A percentile compares a stretch with the other conserved stretches of the same genome.
Evolutionary conservation across 495 filamentous ascomycete genomes (phyloP).

Genomic region (Alectoria sarmentosa): DNA sequence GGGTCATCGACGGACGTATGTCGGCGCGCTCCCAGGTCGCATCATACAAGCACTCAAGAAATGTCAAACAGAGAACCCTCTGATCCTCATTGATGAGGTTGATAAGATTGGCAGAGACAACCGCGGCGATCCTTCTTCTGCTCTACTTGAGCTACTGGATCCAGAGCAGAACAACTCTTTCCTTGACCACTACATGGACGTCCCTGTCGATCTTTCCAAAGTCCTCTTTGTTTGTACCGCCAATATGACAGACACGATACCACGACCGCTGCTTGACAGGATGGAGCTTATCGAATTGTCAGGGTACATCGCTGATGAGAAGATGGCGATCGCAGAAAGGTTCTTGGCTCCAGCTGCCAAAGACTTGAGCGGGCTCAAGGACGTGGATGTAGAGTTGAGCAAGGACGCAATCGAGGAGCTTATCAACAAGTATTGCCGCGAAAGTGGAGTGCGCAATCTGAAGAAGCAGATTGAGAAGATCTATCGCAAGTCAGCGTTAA

Average conservation of each 20-base stretch:
- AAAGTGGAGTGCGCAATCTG: slow-evolving; percentile 92
- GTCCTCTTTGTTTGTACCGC: slow-evolving; percentile 99
- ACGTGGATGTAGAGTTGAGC: slow-evolving; percentile 77
- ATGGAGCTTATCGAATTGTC: slow-evolving; percentile 98
- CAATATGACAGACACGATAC: slow-evolving; percentile 98
- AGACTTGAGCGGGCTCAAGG: slow-evolving; percentile 83
- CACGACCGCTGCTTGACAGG: slow-evolving; percentile 84
- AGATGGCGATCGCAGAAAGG: slow-evolving; percentile 94
- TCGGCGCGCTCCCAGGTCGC: slow-evolving; percentile 89
- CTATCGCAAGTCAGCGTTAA: slow-evolving; percentile 92
- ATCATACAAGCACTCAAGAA: slow-evolving; percentile 99
- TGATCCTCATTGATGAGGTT: slow-evolving; percentile 95
- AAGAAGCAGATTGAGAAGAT: slow-evolving; percentile 99
- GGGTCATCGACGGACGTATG: slow-evolving; percentile 93
- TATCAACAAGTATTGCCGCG: slow-evolving; percentile 97
- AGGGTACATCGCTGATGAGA: slow-evolving; percentile 96
- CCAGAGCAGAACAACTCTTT: slow-evolving; percentile 98
- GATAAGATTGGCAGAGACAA: slow-evolving; percentile 97
- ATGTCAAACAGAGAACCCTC: slow-evolving; percentile 95
- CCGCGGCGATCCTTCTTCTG: slow-evolving; percentile 93
- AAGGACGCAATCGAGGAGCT: slow-evolving; percentile 87
- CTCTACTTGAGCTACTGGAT: slow-evolving; percentile 88
- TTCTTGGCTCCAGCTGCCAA: slow-evolving; percentile 90
- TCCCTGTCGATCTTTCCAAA: slow-evolving; percentile 95
- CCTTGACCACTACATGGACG: slow-evolving; percentile 98